Percentiles rank a stretch among this genome's conserved stretches.
These are phyloP conservation scores for Ramaria rubella DNA, from an alignment of 768 basidiomycete genomes.

Conservation along the genomic window DNA sequence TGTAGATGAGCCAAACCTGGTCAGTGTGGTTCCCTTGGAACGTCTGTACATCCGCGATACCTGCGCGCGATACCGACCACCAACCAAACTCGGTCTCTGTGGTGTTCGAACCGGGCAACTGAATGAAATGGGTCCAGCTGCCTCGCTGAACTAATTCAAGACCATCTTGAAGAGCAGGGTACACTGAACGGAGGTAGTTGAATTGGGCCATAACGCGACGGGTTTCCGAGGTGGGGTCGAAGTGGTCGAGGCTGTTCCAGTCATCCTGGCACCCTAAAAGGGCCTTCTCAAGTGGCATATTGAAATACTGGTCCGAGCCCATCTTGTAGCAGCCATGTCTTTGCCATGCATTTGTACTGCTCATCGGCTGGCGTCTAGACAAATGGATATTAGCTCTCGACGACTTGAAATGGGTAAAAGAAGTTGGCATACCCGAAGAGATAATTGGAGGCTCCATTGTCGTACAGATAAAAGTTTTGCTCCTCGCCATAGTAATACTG, in stretches of 20 bases:
- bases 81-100: slow-evolving; percentile 83
- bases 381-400: slow-evolving; percentile 3
- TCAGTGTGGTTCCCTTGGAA: slow-evolving; percentile 54
- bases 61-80: slow-evolving; percentile 72
- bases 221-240: slow-evolving; percentile 79
- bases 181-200: slow-evolving; percentile 59
- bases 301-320: slow-evolving; percentile 90
- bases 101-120: slow-evolving; percentile 78
- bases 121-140: slow-evolving; percentile 76
- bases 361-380: slow-evolving; percentile 85
- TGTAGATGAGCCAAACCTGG: slow-evolving; percentile 78
- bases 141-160: slow-evolving; percentile 77
- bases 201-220: slow-evolving; percentile 72
- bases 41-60: slow-evolving; percentile 50
- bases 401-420: not conserved
- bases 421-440: slow-evolving; percentile 62
- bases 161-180: slow-evolving; percentile 78
- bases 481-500: slow-evolving; percentile 89
- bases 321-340: slow-evolving; percentile 88
- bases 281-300: slow-evolving; percentile 78
- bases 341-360: slow-evolving; percentile 77
- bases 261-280: slow-evolving; percentile 81
- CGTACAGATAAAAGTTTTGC: slow-evolving; percentile 81
- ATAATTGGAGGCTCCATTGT: slow-evolving; percentile 88
- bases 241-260: slow-evolving; percentile 92